A percentile compares a stretch with the other conserved stretches of the same genome.
These are phyloP conservation scores for Mariannaea sp. DNA, from an alignment of 2,329 filamentous ascomycete species.

Conservation along the genomic window DNA sequence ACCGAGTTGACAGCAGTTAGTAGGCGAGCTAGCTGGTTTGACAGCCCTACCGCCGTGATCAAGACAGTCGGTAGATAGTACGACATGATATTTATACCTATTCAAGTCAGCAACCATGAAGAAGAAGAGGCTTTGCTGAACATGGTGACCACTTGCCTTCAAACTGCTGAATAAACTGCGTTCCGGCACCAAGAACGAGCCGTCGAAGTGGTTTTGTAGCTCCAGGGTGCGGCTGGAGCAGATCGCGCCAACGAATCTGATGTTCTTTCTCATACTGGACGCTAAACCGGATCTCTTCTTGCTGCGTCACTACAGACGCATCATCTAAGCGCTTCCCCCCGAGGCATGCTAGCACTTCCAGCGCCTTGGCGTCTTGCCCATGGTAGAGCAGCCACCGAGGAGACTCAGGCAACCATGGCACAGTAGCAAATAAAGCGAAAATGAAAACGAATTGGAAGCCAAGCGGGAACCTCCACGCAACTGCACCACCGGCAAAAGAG, in stretches of 20 bases:
- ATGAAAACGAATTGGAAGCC: not conserved
- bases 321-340: not conserved
- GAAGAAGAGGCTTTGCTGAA: no score
- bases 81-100: not conserved
- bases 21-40: not conserved
- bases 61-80: slow-evolving; percentile 1
- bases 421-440: not conserved
- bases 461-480: not conserved
- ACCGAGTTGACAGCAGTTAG: not conserved
- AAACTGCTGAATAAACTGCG: not conserved
- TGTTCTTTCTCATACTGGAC: not conserved
- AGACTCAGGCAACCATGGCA: not conserved
- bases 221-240: not conserved
- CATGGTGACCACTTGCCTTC: no score
- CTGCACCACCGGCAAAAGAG: not conserved
- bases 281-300: not conserved
- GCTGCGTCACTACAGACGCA: not conserved
- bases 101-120: no score
- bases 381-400: not conserved
- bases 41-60: not conserved
- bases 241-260: not conserved
- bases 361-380: not conserved
- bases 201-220: not conserved
- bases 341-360: not conserved
- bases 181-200: not conserved